A percentile compares a stretch with the other conserved stretches of the same genome.
Evolutionary conservation across 306 rosid genomes (phyloP).

Genomic region (Ziziphus jujuba): DNA sequence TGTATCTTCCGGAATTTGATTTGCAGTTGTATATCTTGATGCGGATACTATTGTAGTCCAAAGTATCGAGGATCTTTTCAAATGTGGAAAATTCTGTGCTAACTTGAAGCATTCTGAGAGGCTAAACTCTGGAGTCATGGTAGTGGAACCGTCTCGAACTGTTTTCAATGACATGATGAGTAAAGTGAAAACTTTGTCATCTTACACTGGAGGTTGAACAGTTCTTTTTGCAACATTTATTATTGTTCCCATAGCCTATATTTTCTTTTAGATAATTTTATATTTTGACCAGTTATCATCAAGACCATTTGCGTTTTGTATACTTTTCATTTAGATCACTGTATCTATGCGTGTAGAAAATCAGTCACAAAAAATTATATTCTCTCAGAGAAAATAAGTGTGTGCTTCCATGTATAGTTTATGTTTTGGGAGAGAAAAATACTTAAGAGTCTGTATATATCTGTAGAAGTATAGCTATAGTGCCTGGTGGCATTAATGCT

Average conservation of each 20-base stretch:
- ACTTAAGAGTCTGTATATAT: no score
- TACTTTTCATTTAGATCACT: background rate
- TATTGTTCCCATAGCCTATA: constrained; percentile 1
- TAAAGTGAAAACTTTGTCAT: constrained; percentile 64
- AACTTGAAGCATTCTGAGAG: constrained; percentile 99
- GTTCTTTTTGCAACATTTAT: constrained; percentile 3
- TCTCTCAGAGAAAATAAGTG: no score
- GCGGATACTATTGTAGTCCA: constrained; percentile 94
- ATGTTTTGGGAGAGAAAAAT: no score
- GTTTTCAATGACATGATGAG: constrained; percentile 89
- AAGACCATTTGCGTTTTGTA: background rate
- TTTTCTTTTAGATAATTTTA: background rate
- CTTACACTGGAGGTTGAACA: constrained; percentile 87
- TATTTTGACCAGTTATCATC: background rate
- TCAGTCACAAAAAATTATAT: no score
- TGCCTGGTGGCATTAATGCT: no score
- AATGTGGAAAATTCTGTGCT: constrained; percentile 91
- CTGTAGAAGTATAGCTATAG: no score
- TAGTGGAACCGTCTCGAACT: constrained; percentile 81
- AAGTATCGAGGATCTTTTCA: constrained; percentile 87
- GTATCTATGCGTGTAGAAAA: no score
- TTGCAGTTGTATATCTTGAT: constrained; percentile 96
- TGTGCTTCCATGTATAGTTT: no score
- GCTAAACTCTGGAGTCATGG: constrained; percentile 98
- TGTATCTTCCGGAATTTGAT: constrained; percentile 20